Conservation (phyloP, 129 eudicot genomes). For the Lactuca saligna region DNA sequence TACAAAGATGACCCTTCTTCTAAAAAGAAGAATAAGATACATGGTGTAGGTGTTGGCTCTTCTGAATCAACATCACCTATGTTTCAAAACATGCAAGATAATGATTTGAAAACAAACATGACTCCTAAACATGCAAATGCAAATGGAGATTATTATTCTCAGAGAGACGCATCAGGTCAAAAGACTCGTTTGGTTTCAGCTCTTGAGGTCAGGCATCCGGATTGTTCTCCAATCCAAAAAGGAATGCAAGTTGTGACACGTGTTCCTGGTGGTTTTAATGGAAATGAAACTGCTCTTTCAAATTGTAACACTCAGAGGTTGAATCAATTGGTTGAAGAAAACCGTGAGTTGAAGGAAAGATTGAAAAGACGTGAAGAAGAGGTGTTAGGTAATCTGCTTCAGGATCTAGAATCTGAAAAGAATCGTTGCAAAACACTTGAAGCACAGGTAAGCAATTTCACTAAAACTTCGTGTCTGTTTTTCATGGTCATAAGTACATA, state of each 20-base stretch:
- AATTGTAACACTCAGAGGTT: constrained; percentile 10
- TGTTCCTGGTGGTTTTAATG: constrained; percentile 36
- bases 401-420: constrained; percentile 55
- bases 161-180: constrained; percentile 18
- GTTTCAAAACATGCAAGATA: constrained; percentile 37
- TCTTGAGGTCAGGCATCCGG: constrained; percentile 21
- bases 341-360: constrained; percentile 60
- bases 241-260: constrained; percentile 29
- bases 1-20: constrained; percentile 28
- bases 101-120: constrained; percentile 35
- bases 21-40: constrained; percentile 24
- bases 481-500: neutral
- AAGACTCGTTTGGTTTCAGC: constrained; percentile 20
- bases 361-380: constrained; percentile 61
- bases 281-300: constrained; percentile 29
- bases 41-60: constrained; percentile 45
- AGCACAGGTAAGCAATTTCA: constrained; percentile 63
- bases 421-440: constrained; percentile 62
- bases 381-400: constrained; percentile 48
- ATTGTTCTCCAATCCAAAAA: constrained; percentile 32
- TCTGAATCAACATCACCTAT: constrained; percentile 57
- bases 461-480: neutral
- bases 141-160: constrained; percentile 27
- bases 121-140: constrained; percentile 22
- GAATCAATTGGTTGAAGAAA: constrained; percentile 54